phyloP scores from a whole-genome alignment of 2,329 filamentous ascomycete species.

The Dendrostoma leiphaemia region DNA sequence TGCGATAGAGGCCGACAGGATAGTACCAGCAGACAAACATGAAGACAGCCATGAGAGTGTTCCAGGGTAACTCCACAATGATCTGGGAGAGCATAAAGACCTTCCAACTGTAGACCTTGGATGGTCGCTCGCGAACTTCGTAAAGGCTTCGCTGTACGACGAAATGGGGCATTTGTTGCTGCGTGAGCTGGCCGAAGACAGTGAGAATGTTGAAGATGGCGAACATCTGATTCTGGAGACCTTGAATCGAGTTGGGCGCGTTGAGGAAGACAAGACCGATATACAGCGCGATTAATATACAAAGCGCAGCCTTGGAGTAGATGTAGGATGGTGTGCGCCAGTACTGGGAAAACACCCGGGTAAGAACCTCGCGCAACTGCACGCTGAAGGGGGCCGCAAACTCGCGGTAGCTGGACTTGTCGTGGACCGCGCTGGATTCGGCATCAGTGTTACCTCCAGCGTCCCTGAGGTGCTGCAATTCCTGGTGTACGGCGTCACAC shows the following conservation, averaged over 20 bases:
- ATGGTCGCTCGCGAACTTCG: constrained; percentile 68
- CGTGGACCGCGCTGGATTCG: constrained; percentile 28
- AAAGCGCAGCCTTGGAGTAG: constrained; percentile 64
- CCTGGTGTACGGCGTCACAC: constrained; percentile 51
- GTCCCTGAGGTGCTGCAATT: constrained; percentile 55
- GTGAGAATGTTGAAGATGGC: constrained; percentile 68
- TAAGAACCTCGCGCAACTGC: constrained; percentile 59
- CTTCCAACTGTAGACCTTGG: constrained; percentile 68
- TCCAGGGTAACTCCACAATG: constrained; percentile 69
- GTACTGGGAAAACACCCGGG: constrained; percentile 68
- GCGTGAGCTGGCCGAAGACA: constrained; percentile 64
- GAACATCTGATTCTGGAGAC: constrained; percentile 71
- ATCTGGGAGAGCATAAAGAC: constrained; percentile 67
- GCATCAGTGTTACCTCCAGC: constrained; percentile 24
- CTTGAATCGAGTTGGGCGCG: constrained; percentile 58
- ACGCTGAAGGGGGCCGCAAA: constrained; percentile 67
- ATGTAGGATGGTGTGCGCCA: constrained; percentile 72
- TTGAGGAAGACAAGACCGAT: constrained; percentile 69
- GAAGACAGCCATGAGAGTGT: constrained; percentile 61
- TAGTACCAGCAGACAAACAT: constrained; percentile 71
- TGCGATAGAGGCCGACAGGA: constrained; percentile 61
- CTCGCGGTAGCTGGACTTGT: constrained; percentile 49
- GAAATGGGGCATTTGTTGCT: constrained; percentile 71
- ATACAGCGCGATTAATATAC: constrained; percentile 53
- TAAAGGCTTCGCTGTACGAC: constrained; percentile 66